A percentile compares a stretch with the other conserved stretches of the same genome.
Conservation (phyloP, 2,329 filamentous ascomycete species). For the Pseudogymnoascus sp. region DNA sequence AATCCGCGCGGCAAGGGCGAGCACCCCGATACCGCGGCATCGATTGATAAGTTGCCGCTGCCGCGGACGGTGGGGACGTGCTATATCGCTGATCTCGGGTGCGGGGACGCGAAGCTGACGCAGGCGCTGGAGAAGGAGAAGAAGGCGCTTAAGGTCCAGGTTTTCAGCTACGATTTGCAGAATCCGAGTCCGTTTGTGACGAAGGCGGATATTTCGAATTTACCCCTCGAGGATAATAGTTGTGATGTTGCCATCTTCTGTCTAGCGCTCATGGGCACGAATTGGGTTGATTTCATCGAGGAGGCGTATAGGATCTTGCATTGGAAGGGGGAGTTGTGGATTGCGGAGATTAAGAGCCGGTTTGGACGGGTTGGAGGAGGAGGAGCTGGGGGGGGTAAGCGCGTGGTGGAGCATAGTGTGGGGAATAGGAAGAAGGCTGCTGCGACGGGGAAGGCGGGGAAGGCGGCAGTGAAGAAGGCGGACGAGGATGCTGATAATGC, state of each 20-base stretch:
- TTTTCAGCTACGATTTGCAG: slow-evolving; percentile 84
- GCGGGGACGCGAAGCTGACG: slow-evolving; percentile 81
- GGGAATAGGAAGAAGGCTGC: slow-evolving; percentile 54
- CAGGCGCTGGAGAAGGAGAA: slow-evolving; percentile 56
- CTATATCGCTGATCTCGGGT: slow-evolving; percentile 85
- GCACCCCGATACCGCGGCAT: slow-evolving; percentile 11
- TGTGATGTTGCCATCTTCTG: slow-evolving; percentile 92
- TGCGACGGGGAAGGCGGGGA: slow-evolving; percentile 26
- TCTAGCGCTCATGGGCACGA: slow-evolving; percentile 95
- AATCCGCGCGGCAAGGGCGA: slow-evolving; percentile 17
- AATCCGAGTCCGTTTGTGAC: slow-evolving; percentile 70
- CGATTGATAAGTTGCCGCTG: slow-evolving; percentile 42
- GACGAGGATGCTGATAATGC: slow-evolving; percentile 42
- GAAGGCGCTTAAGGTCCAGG: slow-evolving; percentile 61
- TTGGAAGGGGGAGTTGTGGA: slow-evolving; percentile 94
- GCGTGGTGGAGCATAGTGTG: slow-evolving; percentile 59
- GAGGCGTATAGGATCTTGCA: slow-evolving; percentile 88
- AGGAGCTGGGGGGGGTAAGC: slow-evolving; percentile 32
- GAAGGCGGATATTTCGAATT: slow-evolving; percentile 76
- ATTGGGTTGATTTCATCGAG: slow-evolving; percentile 95
- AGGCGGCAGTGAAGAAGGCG: slow-evolving; percentile 33
- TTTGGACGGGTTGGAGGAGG: slow-evolving; percentile 58
- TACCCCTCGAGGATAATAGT: slow-evolving; percentile 67
- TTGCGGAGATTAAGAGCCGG: slow-evolving; percentile 92
- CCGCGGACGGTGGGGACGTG: slow-evolving; percentile 66